Evolutionary conservation across 306 rosid species (phyloP).

Genomic region (Prunus persica): Prunus_persica_NCBIv2 NC_034014.1:25022001-25022500

Average conservation of each 20-base stretch:
- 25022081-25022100: neutral
- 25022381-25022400: neutral
- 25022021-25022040: neutral
- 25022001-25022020: too few species aligned
- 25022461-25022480: conserved; percentile 9
- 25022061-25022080: conserved; percentile 62
- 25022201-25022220: conserved; percentile 44
- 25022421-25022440: neutral
- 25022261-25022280: neutral
- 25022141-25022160: conserved; percentile 35
- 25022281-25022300: neutral
- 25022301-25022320: neutral
- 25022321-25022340: neutral
- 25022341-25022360: neutral
- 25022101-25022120: conserved; percentile 23
- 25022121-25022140: conserved; percentile 28
- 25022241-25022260: conserved; percentile 38
- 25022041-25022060: conserved; percentile 12
- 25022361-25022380: neutral
- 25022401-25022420: neutral
- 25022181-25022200: conserved; percentile 68
- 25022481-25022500: neutral
- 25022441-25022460: neutral
- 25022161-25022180: conserved; percentile 32
- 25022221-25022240: conserved; percentile 55